phyloP scores from a whole-genome alignment of 805 yeast genomes.

The Ogataea saltuana region DNA sequence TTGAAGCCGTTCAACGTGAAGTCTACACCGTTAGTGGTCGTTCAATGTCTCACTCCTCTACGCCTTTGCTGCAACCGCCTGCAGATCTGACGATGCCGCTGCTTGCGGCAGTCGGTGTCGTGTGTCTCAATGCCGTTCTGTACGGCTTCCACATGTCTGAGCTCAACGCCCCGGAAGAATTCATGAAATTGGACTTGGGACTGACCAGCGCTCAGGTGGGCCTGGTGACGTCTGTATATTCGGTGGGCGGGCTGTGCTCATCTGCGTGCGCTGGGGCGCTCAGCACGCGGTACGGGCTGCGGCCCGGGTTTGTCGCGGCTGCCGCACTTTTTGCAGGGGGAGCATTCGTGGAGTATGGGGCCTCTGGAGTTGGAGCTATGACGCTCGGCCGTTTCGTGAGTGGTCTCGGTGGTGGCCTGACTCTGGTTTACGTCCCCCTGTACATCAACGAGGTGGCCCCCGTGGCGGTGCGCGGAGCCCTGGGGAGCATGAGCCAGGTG shows the following conservation, averaged over 20 bases:
- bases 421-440: conserved; percentile 83
- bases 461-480: conserved; percentile 59
- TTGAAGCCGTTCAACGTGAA: no score
- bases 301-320: conserved; percentile 51
- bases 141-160: conserved; percentile 96
- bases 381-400: conserved; percentile 71
- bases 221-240: conserved; percentile 71
- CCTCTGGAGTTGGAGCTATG: conserved; percentile 46
- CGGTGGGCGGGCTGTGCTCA: conserved; percentile 81
- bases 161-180: conserved; percentile 82
- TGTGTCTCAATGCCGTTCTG: conserved; percentile 79
- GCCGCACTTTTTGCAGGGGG: conserved; percentile 58
- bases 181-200: conserved; percentile 37
- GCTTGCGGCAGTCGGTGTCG: conserved; percentile 50
- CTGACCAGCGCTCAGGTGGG: conserved; percentile 57
- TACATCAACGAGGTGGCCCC: conserved; percentile 83
- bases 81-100: conserved; percentile 28
- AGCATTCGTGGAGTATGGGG: conserved; percentile 55
- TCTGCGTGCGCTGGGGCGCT: conserved; percentile 66
- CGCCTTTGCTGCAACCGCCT: conserved; percentile 3
- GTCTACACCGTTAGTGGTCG: no score
- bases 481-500: conserved; percentile 91
- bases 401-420: conserved; percentile 86
- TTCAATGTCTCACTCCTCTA: conserved; percentile 1
- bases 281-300: conserved; percentile 69